A percentile compares a stretch with the other conserved stretches of the same genome.
Conservation (phyloP, 2,329 filamentous ascomycete species). For the Metarhizium guizhouense region DNA sequence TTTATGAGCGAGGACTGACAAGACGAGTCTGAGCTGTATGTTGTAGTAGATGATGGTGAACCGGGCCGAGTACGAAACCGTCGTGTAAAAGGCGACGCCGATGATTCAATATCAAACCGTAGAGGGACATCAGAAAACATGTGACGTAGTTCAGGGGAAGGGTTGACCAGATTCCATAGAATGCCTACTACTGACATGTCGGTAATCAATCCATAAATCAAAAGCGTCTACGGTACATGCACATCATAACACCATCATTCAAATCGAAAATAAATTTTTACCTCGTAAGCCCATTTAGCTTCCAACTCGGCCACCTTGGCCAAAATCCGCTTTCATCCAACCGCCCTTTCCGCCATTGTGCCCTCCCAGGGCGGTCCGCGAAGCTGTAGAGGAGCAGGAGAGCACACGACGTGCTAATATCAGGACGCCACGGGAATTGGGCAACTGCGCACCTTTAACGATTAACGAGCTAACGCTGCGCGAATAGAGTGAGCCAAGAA, state of each 20-base stretch:
- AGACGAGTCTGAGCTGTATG: not conserved
- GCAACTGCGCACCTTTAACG: no score
- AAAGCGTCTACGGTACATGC: constrained; percentile 57
- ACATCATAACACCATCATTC: not conserved
- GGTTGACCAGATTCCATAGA: no score
- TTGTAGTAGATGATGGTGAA: constrained; percentile 20
- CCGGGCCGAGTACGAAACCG: constrained; percentile 59
- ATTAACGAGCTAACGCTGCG: no score
- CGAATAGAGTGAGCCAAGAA: no score
- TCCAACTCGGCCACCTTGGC: constrained; percentile 46
- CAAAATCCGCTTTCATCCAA: constrained; percentile 33
- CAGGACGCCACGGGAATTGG: no score
- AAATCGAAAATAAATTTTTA: constrained; percentile 14
- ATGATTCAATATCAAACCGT: constrained; percentile 62
- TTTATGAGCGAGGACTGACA: constrained; percentile 13
- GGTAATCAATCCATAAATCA: constrained; percentile 59
- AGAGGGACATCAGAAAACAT: constrained; percentile 57
- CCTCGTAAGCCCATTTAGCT: constrained; percentile 49
- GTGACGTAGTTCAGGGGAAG: constrained; percentile 56
- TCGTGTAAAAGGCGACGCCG: constrained; percentile 66
- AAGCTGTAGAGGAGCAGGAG: no score
- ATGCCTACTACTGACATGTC: no score
- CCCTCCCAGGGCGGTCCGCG: no score
- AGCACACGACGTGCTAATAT: no score
- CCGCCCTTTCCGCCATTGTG: no score